Evolutionary conservation across 257 asterid species (phyloP), one percentile per base, ranked within the genome.

Genomic region (Penstemon davidsonii): DNA sequence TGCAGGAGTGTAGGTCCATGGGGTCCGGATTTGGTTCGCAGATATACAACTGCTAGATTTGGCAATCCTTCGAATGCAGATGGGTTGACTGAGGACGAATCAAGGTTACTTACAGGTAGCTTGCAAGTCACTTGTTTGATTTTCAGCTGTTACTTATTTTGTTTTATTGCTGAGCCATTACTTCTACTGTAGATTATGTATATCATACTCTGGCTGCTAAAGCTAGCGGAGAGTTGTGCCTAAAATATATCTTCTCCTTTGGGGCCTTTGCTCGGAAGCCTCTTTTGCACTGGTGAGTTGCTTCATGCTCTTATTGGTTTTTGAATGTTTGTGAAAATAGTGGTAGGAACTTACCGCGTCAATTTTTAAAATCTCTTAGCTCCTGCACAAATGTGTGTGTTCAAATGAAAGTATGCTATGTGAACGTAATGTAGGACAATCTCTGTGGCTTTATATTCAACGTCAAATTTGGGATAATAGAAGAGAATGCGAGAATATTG

Each of bases 1-100:
- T 82, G 74, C 79, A 90, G 97, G 76, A 94, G 96, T 72, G 52
- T 90, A 77, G 97, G 97, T 62, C 97, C 96, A 43, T 90, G 94
- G 97, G 97, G 97, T 67, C 97, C 97, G 15, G 69, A 79, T 74
- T 68, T 90, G 60, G 97, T 90, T 52, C 87, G 81, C 76, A 63
- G 49, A 63, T 63, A 63, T 47, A 63, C 68, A 10, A 25, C 56
- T 63, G 5, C 68, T 1, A 63, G 68, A 63, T 63, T 63, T 39
- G 68, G 68, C 41, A 33, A 63, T 45, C 68, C 68, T 75, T 82
- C 95, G 61, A 58, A 69, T 44, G 96, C 84, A 70, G 77, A 76
- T 62, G 70, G 71, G 64, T 55, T 81, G 80, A 77, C 70, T 12
- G 90, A 83, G 58, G 88, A 86, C 49, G 96, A 85, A 68, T 85